phyloP scores from a whole-genome alignment of 106 monocot species.

The Hemerocallis citrina region DNA sequence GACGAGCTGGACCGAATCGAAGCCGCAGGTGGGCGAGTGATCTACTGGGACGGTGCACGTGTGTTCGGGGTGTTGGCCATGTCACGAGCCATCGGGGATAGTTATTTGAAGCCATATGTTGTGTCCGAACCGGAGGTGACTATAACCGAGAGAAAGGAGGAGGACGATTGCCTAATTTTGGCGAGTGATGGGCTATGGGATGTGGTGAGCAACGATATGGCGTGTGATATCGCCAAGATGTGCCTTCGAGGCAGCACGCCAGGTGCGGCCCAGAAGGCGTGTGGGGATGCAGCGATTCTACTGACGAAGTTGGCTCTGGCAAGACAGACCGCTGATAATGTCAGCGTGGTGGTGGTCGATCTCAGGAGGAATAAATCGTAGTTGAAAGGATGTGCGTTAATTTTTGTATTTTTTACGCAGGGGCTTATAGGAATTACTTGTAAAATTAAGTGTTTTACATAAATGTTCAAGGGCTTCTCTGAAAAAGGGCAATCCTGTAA shows the following conservation, averaged over 20 bases:
- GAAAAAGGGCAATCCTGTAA: no score
- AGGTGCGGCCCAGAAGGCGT: conserved; percentile 51
- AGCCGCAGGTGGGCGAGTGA: conserved; percentile 54
- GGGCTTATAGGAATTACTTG: no score
- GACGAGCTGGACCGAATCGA: conserved; percentile 62
- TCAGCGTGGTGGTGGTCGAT: conserved; percentile 77
- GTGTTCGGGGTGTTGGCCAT: conserved; percentile 68
- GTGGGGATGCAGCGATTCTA: conserved; percentile 55
- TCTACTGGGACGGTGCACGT: conserved; percentile 69
- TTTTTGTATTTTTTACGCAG: no score
- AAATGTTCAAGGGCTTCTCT: no score
- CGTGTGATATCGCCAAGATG: conserved; percentile 36
- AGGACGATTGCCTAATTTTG: conserved; percentile 61
- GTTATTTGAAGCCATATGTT: conserved; percentile 60
- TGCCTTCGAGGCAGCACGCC: conserved; percentile 26
- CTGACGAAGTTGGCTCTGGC: conserved; percentile 77
- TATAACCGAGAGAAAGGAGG: conserved; percentile 29
- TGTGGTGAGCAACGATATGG: conserved; percentile 60
- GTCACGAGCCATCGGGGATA: conserved; percentile 63
- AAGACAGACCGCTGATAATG: conserved; percentile 52
- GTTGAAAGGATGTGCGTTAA: no score
- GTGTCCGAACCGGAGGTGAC: conserved; percentile 61
- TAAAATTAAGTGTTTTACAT: no score
- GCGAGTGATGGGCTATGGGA: conserved; percentile 77
- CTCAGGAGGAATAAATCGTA: conserved; percentile 31